Evolutionary conservation across 106 monocot species (phyloP).

Genomic region (Dendrobium chrysotoxum): DNA sequence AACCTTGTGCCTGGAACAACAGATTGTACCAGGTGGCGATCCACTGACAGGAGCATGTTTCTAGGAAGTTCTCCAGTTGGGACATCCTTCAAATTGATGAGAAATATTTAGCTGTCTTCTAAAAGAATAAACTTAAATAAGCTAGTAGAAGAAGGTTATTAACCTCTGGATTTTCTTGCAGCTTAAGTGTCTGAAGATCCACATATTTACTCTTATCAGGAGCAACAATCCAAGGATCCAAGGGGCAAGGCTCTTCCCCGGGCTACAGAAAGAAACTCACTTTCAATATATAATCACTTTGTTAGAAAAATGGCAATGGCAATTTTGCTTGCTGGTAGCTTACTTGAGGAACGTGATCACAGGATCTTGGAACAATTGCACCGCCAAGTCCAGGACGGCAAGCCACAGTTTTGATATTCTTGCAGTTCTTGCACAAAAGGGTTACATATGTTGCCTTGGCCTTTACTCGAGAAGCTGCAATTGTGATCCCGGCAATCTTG

Average conservation of each 20-base stretch:
- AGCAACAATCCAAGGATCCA: constrained; percentile 88
- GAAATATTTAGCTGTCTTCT: neutral
- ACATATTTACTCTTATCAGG: constrained; percentile 99
- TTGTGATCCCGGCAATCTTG: constrained; percentile 89
- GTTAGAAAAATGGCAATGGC: neutral
- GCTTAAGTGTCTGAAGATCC: constrained; percentile 87
- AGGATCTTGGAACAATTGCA: constrained; percentile 89
- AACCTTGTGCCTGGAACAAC: constrained; percentile 93
- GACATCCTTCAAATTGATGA: constrained; percentile 52
- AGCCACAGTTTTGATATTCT: constrained; percentile 58
- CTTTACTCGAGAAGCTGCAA: constrained; percentile 93
- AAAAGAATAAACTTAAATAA: neutral
- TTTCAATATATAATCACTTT: neutral
- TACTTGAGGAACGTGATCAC: constrained; percentile 86
- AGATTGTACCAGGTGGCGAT: constrained; percentile 90
- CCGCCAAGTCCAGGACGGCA: constrained; percentile 96
- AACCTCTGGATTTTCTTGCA: constrained; percentile 99
- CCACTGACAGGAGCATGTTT: constrained; percentile 82
- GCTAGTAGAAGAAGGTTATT: neutral
- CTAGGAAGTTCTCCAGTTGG: constrained; percentile 93
- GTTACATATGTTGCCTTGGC: constrained; percentile 98
- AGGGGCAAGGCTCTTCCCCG: constrained; percentile 89
- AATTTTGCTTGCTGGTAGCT: neutral
- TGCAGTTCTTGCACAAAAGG: constrained; percentile 92
- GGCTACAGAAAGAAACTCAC: constrained; percentile 29